These are phyloP conservation scores for Stereocaulon alpinum DNA, from an alignment of 495 filamentous ascomycete genomes.

Conservation along the genomic window DNA sequence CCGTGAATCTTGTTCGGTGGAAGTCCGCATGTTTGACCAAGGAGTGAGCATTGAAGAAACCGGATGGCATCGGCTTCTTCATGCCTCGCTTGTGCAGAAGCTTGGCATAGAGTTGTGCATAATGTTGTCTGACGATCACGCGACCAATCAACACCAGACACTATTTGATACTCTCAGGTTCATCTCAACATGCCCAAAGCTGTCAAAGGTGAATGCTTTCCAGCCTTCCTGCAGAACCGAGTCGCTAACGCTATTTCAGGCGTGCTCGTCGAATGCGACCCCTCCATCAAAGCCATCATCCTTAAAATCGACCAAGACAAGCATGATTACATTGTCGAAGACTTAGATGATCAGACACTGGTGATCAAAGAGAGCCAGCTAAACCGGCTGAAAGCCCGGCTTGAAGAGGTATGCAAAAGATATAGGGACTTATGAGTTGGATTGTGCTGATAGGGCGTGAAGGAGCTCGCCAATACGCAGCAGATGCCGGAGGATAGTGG, in stretches of 20 bases:
- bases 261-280: conserved; percentile 67
- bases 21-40: background rate
- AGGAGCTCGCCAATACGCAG: conserved; percentile 47
- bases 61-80: conserved; percentile 3
- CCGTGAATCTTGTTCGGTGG: background rate
- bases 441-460: background rate
- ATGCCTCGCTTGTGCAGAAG: too few species aligned
- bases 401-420: conserved; percentile 46
- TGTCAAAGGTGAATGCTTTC: conserved; percentile 31
- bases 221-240: background rate
- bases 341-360: conserved; percentile 59
- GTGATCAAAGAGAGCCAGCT: conserved; percentile 64
- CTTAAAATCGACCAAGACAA: conserved; percentile 56
- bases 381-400: conserved; percentile 44
- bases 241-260: conserved; percentile 32
- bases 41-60: background rate
- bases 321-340: conserved; percentile 66
- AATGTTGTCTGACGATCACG: too few species aligned
- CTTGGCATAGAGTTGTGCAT: too few species aligned
- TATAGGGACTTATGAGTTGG: background rate
- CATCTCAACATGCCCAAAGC: conserved; percentile 36
- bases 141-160: too few species aligned
- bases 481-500: conserved; percentile 44
- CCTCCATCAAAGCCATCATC: conserved; percentile 68
- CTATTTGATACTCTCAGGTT: too few species aligned